A percentile compares a stretch with the other conserved stretches of the same genome.
These are phyloP conservation scores for Metschnikowia koreensis DNA, from an alignment of 805 yeast species.

Conservation along the genomic window DNA sequence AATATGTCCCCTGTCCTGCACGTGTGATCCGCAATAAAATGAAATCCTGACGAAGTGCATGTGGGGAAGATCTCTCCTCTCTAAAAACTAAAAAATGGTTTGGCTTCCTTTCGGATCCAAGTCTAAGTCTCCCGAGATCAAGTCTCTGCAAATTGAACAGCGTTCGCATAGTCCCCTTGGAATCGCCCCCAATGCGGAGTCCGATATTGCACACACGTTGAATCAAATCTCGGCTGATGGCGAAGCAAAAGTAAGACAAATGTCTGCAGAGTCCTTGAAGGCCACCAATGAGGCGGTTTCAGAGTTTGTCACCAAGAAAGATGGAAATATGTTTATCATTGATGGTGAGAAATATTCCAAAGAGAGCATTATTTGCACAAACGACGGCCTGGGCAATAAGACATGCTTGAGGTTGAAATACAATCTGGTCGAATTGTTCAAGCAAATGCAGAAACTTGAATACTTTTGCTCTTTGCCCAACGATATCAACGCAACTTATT, in stretches of 20 bases:
- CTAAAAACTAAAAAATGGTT: slow-evolving; percentile 9
- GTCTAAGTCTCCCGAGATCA: neutral
- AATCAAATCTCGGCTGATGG: slow-evolving; percentile 16
- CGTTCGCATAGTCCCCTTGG: slow-evolving; percentile 18
- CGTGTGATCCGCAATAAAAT: neutral
- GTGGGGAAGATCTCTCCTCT: neutral
- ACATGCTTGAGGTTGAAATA: slow-evolving; percentile 45
- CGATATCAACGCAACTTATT: slow-evolving; percentile 48
- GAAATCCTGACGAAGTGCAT: neutral
- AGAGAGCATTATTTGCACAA: slow-evolving; percentile 47
- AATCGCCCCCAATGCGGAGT: slow-evolving; percentile 11
- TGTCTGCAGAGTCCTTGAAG: slow-evolving; percentile 10
- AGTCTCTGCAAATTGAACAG: slow-evolving; percentile 14
- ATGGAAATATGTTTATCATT: slow-evolving; percentile 36
- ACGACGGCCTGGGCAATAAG: slow-evolving; percentile 43
- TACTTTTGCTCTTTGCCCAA: slow-evolving; percentile 51
- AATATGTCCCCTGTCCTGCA: slow-evolving; percentile 3
- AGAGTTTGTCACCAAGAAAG: slow-evolving; percentile 30
- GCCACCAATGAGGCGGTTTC: slow-evolving; percentile 24
- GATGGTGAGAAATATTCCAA: slow-evolving; percentile 40
- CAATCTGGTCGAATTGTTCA: slow-evolving; percentile 44
- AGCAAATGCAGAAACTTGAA: slow-evolving; percentile 47
- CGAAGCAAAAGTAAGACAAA: slow-evolving; percentile 9
- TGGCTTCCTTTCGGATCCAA: slow-evolving; percentile 17
- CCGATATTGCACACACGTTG: slow-evolving; percentile 21